phyloP scores from a whole-genome alignment of 805 yeast genomes.

The Saccharomyces mikatae region DNA sequence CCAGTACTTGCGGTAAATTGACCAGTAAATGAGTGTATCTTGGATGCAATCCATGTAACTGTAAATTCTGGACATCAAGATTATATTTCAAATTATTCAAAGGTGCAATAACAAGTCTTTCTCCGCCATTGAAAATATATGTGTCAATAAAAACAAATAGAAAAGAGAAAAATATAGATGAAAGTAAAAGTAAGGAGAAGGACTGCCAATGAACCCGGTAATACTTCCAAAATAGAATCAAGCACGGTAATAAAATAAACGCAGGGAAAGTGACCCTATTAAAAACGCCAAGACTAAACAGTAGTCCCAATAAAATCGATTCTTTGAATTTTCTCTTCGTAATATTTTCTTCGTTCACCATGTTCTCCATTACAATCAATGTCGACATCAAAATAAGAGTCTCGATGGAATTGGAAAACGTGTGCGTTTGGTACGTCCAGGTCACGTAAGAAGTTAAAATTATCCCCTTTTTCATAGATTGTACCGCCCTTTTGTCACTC shows the following conservation, averaged over 20 bases:
- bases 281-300: slow-evolving; percentile 63
- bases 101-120: slow-evolving; percentile 50
- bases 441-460: slow-evolving; percentile 59
- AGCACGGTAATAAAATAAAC: slow-evolving; percentile 59
- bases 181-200: slow-evolving; percentile 24
- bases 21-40: slow-evolving; percentile 63
- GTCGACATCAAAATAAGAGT: slow-evolving; percentile 37
- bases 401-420: slow-evolving; percentile 85
- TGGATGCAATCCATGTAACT: slow-evolving; percentile 78
- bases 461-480: slow-evolving; percentile 26
- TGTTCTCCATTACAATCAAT: slow-evolving; percentile 35
- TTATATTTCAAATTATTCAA: slow-evolving; percentile 72
- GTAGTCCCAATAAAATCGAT: slow-evolving; percentile 35
- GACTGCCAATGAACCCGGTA: slow-evolving; percentile 32
- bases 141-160: slow-evolving; percentile 51
- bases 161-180: slow-evolving; percentile 33
- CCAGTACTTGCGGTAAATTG: slow-evolving; percentile 73
- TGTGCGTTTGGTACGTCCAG: slow-evolving; percentile 72
- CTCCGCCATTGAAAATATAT: slow-evolving; percentile 24
- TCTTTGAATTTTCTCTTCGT: slow-evolving; percentile 5
- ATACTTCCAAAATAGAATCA: slow-evolving; percentile 37
- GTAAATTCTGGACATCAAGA: slow-evolving; percentile 46
- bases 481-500: slow-evolving; percentile 1
- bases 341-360: slow-evolving; percentile 4
- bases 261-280: slow-evolving; percentile 79